These are phyloP conservation scores for Aspergillus aculeatus DNA, from an alignment of 2,329 filamentous ascomycete genomes.

Conservation along the genomic window DNA sequence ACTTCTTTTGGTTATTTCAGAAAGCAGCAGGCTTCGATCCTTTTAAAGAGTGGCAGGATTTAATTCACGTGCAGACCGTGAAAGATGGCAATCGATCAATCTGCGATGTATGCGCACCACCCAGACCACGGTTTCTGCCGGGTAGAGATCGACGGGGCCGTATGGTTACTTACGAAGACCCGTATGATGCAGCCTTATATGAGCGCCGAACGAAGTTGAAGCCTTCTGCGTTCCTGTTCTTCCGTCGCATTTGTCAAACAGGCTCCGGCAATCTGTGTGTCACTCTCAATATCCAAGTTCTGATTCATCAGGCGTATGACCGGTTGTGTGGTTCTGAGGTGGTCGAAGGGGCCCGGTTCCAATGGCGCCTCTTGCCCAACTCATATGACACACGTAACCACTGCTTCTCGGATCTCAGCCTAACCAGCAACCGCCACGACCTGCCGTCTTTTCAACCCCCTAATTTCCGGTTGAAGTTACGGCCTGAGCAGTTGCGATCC, in stretches of 20 bases:
- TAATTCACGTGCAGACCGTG: constrained; percentile 9
- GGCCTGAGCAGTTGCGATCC: constrained; percentile 54
- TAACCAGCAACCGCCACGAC: constrained; percentile 47
- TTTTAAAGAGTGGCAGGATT: constrained; percentile 31
- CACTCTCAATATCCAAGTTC: constrained; percentile 38
- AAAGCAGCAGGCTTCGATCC: constrained; percentile 24
- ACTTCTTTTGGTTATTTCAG: constrained; percentile 35
- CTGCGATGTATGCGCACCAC: constrained; percentile 34
- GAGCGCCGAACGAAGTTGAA: constrained; percentile 53
- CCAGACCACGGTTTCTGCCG: constrained; percentile 36
- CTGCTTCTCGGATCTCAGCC: constrained; percentile 39
- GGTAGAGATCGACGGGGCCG: constrained; percentile 26
- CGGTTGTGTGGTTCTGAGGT: constrained; percentile 21
- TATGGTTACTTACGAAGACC: constrained; percentile 52
- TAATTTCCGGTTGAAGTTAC: constrained; percentile 42
- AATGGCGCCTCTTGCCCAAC: constrained; percentile 51
- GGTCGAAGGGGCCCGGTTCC: constrained; percentile 25
- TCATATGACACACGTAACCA: constrained; percentile 37
- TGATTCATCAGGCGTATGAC: constrained; percentile 37
- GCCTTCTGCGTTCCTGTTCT: constrained; percentile 44
- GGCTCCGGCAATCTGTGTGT: constrained; percentile 39
- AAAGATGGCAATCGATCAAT: background rate
- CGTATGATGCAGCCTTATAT: constrained; percentile 49
- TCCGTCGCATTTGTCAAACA: constrained; percentile 32
- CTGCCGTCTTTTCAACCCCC: constrained; percentile 31